Evolutionary conservation across 345 rosid genomes (phyloP).

Genomic region (Salix suchowensis): DNA sequence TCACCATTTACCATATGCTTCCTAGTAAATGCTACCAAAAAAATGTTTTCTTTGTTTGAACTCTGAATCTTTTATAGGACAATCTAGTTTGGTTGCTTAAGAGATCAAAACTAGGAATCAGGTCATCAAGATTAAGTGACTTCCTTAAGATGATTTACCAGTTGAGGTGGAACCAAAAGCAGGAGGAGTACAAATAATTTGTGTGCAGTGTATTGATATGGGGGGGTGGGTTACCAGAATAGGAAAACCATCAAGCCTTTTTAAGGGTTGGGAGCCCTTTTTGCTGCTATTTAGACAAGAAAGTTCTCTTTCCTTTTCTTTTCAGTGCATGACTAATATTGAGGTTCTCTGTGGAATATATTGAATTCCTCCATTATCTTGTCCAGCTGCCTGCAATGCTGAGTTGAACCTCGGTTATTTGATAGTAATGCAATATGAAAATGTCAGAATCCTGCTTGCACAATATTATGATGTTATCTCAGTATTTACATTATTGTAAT

Average conservation of each 20-base stretch:
- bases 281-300: background rate
- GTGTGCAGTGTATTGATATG: background rate
- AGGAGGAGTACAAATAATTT: background rate
- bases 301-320: background rate
- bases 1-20: background rate
- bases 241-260: background rate
- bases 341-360: background rate
- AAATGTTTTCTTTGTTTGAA: background rate
- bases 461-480: background rate
- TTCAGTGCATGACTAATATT: background rate
- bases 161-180: background rate
- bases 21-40: background rate
- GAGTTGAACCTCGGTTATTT: background rate
- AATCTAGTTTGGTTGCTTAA: background rate
- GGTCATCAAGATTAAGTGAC: background rate
- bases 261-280: background rate
- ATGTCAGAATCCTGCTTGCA: background rate
- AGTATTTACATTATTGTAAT: background rate
- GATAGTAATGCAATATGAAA: background rate
- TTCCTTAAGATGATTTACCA: background rate
- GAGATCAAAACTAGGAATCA: background rate
- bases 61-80: background rate
- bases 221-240: too few species aligned
- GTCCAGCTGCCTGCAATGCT: background rate
- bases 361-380: background rate